phyloP scores from a whole-genome alignment of 1,284 basidiomycete species.

The Cryptococcus sp. region DNA sequence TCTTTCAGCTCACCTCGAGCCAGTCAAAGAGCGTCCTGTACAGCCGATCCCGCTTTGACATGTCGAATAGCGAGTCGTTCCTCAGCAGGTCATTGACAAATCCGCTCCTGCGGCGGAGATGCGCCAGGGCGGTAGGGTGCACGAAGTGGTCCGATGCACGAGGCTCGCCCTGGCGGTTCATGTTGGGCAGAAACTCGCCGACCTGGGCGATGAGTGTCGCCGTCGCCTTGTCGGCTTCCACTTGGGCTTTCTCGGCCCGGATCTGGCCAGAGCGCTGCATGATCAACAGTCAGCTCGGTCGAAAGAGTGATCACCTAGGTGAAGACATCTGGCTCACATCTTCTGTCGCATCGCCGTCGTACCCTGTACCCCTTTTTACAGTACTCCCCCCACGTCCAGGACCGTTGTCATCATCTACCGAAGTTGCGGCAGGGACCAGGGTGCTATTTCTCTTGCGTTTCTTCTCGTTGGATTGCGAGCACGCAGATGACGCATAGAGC shows the following conservation, averaged over 20 bases:
- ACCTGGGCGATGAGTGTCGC: conserved; percentile 65
- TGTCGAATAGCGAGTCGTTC: conserved; percentile 86
- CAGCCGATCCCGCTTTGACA: conserved; percentile 79
- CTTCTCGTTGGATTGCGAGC: too few relatives aligned
- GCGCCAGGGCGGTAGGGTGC: conserved; percentile 81
- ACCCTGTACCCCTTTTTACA: conserved; percentile 66
- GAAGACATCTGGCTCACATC: conserved; percentile 59
- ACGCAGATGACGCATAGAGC: background rate
- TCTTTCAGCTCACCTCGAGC: conserved; percentile 65
- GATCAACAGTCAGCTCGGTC: background rate
- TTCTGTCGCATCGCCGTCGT: conserved; percentile 72
- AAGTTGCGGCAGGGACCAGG: background rate
- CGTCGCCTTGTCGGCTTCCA: conserved; percentile 65
- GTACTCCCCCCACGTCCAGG: conserved; percentile 49
- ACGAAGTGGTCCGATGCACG: conserved; percentile 80
- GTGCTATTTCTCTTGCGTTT: background rate
- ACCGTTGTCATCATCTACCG: conserved; percentile 53
- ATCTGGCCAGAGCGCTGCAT: conserved; percentile 69
- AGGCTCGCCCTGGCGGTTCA: conserved; percentile 66
- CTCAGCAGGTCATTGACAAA: conserved; percentile 76
- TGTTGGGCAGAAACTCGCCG: conserved; percentile 71
- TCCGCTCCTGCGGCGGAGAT: conserved; percentile 81
- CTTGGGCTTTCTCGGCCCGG: conserved; percentile 68
- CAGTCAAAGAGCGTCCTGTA: conserved; percentile 85
- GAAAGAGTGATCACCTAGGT: background rate